These are phyloP conservation scores for Russula brevipes DNA, from an alignment of 768 basidiomycete species.

Conservation along the genomic window DNA sequence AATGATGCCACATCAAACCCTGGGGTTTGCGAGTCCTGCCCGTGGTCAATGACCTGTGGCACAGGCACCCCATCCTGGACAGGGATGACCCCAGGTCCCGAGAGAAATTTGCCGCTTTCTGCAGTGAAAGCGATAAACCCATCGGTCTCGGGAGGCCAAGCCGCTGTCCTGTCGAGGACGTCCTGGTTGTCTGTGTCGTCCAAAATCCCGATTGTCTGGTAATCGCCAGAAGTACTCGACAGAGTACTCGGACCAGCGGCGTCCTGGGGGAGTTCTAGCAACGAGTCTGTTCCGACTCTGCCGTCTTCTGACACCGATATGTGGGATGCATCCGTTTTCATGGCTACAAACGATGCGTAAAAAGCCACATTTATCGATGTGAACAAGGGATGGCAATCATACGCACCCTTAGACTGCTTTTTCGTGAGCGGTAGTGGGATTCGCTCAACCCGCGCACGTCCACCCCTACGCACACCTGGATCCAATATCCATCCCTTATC, in stretches of 20 bases:
- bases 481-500: conserved; percentile 87
- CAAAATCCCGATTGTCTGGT: conserved; percentile 3
- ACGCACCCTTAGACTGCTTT: conserved; percentile 40
- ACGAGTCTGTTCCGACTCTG: neutral
- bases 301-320: neutral
- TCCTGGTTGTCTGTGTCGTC: neutral
- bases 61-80: neutral
- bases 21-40: neutral
- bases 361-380: conserved; percentile 9
- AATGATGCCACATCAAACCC: neutral
- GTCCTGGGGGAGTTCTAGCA: neutral
- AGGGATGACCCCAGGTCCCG: conserved; percentile 21
- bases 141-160: neutral
- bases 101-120: conserved; percentile 6
- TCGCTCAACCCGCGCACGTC: conserved; percentile 45
- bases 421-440: conserved; percentile 43
- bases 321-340: neutral
- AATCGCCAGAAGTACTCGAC: neutral
- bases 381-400: conserved; percentile 34
- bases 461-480: conserved; percentile 61
- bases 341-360: neutral
- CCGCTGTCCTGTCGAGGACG: neutral
- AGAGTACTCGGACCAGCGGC: neutral
- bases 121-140: neutral
- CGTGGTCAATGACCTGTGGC: neutral